A percentile compares a stretch with the other conserved stretches of the same genome.
These are phyloP conservation scores for Sclerospora graminicola DNA, from an alignment of 352 stramenopile genomes.

Conservation along the genomic window DNA sequence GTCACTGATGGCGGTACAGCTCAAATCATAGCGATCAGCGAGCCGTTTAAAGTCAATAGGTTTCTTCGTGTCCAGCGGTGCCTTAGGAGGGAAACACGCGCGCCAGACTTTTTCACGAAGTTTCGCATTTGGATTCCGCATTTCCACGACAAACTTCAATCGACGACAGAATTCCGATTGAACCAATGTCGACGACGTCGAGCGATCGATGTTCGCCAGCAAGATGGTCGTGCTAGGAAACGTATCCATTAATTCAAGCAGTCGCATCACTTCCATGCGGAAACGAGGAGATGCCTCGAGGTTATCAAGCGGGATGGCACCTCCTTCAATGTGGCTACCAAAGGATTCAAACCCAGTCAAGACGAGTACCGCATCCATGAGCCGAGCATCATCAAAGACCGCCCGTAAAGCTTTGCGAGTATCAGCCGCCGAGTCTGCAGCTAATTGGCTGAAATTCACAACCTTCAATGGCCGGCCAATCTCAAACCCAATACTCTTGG, in stretches of 20 bases:
- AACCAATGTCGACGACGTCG: conserved; percentile 29
- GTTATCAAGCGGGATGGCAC: conserved; percentile 33
- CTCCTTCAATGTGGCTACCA: conserved; percentile 57
- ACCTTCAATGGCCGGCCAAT: conserved; percentile 75
- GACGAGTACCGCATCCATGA: conserved; percentile 82
- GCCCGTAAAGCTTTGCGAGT: conserved; percentile 62
- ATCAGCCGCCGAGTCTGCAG: conserved; percentile 63
- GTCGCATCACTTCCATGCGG: conserved; percentile 58
- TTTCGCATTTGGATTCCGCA: conserved; percentile 62
- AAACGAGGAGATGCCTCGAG: conserved; percentile 63
- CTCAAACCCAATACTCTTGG: conserved; percentile 78
- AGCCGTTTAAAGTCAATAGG: conserved; percentile 60
- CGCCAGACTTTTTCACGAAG: conserved; percentile 66
- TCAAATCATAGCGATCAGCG: conserved; percentile 66
- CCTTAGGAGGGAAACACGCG: conserved; percentile 62
- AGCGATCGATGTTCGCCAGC: conserved; percentile 54
- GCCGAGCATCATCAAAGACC: conserved; percentile 78
- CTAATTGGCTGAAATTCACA: conserved; percentile 66
- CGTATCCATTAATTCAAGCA: conserved; percentile 68
- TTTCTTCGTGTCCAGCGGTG: conserved; percentile 41
- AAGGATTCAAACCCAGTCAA: conserved; percentile 85
- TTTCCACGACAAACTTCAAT: conserved; percentile 82
- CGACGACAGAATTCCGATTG: conserved; percentile 63
- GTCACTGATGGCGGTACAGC: conserved; percentile 67
- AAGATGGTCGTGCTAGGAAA: conserved; percentile 78